Evolutionary conservation across 352 stramenopile genomes (phyloP).

Genomic region (Phytophthora cajani): DNA sequence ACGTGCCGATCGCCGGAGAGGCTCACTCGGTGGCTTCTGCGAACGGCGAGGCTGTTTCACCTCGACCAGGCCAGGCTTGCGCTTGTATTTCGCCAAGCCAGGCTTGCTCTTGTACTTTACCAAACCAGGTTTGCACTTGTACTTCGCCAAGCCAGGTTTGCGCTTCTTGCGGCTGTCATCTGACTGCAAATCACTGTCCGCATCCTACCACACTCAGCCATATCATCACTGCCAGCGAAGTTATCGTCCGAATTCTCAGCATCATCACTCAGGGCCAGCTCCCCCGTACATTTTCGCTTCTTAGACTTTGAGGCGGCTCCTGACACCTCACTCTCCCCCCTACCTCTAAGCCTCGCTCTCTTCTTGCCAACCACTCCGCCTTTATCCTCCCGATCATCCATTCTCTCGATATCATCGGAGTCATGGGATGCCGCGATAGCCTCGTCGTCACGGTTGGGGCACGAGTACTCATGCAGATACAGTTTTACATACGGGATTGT

Average conservation of each 20-base stretch:
- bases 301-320: not conserved
- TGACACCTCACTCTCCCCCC: not conserved
- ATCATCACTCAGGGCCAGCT: not conserved
- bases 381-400: not conserved
- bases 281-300: not conserved
- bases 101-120: too few species aligned
- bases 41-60: not conserved
- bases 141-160: not conserved
- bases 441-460: not conserved
- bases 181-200: not conserved
- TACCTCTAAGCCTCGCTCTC: not conserved
- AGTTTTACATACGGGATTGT: not conserved
- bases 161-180: not conserved
- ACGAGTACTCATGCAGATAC: not conserved
- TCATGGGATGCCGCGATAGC: not conserved
- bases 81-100: not conserved
- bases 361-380: not conserved
- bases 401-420: not conserved
- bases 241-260: not conserved
- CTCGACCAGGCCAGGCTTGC: not conserved
- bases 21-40: not conserved
- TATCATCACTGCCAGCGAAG: not conserved
- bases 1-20: not conserved
- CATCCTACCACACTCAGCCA: not conserved
- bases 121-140: too few species aligned